Base-by-base conservation (phyloP, 108 stramenopile genomes). In the Nannochloropsis granulata region DNA sequence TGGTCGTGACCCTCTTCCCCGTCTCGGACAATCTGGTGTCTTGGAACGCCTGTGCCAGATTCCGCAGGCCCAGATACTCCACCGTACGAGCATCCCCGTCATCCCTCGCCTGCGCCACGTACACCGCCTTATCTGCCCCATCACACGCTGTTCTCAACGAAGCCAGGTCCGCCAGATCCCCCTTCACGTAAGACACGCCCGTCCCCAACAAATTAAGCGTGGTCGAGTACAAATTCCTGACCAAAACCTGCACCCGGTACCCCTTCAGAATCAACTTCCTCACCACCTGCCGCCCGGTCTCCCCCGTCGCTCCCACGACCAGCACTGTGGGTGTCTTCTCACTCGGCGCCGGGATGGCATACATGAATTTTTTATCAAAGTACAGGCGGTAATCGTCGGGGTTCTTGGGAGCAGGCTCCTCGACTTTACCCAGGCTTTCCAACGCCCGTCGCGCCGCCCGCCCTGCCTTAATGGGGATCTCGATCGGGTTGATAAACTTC, bases 101-200 rank as follows among this genome's bases (percentile, higher is more conserved):
- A 16, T 71, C 56, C 21, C 56, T 16, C 21, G 56, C 56, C 56
- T 71, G 56, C 56, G 56, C 56, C 56, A 71, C 56, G 56, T 71
- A 71, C 56, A 71, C 56, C 56, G n/a, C 56, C 56, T 82, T 92
- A 92, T 82, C 93, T 89, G 13, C 93, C 93, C 71, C 90, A 82
- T 83, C 88, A 80, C 2, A 91, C 24, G 42, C 93, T 84, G 78
- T 89, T 79, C 19, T 90, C 85, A 78, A 92, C 25, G n/a, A 90
- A 83, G 56, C 16, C 11, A 71, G 88, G 86, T 95, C 92, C 13
- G 82, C 46, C 79, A 96, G 89, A 86, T 95, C 95, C 11, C 96
- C 96, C 84, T 95, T 93, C 86, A 94, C 94, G 88, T 95, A 96
- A 13, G 92, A 93, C 0, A 95, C 96, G 45, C 94, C 94, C 0